A percentile compares a stretch with the other conserved stretches of the same genome.
Conservation (phyloP, 2,329 filamentous ascomycete genomes). For the Passalora sequoiae region DNA sequence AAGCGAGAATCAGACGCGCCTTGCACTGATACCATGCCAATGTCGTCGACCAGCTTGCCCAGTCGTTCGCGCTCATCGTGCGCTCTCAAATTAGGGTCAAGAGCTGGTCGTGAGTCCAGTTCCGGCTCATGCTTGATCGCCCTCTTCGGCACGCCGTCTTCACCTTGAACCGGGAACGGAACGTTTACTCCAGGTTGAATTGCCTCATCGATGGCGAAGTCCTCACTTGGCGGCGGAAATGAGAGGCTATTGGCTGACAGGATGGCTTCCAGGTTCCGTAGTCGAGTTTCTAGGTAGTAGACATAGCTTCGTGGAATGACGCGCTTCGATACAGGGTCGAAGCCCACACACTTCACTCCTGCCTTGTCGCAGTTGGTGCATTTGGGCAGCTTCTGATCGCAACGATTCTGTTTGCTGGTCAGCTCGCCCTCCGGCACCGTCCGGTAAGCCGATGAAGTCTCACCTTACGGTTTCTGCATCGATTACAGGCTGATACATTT, state of each 20-base stretch:
- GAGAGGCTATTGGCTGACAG: constrained; percentile 64
- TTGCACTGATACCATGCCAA: constrained; percentile 71
- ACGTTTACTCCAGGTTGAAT: constrained; percentile 36
- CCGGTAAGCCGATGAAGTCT: background rate
- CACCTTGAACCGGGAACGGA: constrained; percentile 29
- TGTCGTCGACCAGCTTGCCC: constrained; percentile 63
- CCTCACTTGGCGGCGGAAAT: constrained; percentile 63
- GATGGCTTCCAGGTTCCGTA: constrained; percentile 75
- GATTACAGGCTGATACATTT: constrained; percentile 82
- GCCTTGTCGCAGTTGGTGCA: constrained; percentile 92
- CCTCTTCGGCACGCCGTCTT: constrained; percentile 12
- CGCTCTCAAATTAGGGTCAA: constrained; percentile 35
- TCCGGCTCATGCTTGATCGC: constrained; percentile 2
- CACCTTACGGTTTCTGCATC: constrained; percentile 75
- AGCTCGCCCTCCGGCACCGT: background rate
- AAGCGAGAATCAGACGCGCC: constrained; percentile 70
- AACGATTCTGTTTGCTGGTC: constrained; percentile 59
- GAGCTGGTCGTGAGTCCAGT: background rate
- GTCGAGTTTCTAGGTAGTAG: constrained; percentile 84
- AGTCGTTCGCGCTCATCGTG: constrained; percentile 57
- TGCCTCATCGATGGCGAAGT: constrained; percentile 49
- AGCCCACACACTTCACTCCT: constrained; percentile 85
- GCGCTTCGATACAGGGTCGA: constrained; percentile 92
- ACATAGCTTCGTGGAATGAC: constrained; percentile 89
- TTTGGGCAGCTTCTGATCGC: constrained; percentile 85